These are phyloP conservation scores for Diaporthe eres DNA, from an alignment of 2,329 filamentous ascomycete genomes.

Conservation along the genomic window DNA sequence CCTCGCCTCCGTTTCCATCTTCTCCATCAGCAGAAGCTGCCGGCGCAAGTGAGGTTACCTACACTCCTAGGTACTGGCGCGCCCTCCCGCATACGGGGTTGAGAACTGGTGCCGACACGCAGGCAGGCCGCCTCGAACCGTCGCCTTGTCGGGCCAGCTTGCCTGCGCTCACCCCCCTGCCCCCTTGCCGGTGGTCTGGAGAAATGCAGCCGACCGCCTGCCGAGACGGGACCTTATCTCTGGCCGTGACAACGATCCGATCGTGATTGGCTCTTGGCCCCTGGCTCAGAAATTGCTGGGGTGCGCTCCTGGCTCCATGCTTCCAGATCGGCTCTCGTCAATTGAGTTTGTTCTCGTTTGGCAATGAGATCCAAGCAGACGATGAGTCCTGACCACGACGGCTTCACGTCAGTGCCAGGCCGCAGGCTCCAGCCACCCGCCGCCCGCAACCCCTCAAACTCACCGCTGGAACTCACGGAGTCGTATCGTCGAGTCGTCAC, in stretches of 20 bases:
- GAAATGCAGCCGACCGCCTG: slow-evolving; percentile 17
- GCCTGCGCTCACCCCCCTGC: neutral
- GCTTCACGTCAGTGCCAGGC: neutral
- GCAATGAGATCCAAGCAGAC: slow-evolving; percentile 24
- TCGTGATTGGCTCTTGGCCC: slow-evolving; percentile 23
- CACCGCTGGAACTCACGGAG: slow-evolving; percentile 16
- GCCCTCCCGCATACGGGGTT: neutral
- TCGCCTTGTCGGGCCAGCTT: slow-evolving; percentile 10
- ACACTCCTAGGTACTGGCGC: too few species aligned
- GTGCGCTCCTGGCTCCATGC: slow-evolving; percentile 23
- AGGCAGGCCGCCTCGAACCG: neutral
- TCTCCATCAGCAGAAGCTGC: neutral
- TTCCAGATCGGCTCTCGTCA: slow-evolving; percentile 21
- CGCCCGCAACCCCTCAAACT: slow-evolving; percentile 8
- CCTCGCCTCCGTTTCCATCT: neutral
- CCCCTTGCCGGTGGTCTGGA: slow-evolving; percentile 18
- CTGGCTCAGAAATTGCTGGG: slow-evolving; percentile 13
- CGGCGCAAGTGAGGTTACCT: neutral
- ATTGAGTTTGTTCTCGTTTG: slow-evolving; percentile 33
- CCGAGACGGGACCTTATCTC: slow-evolving; percentile 36
- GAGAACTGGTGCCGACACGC: neutral
- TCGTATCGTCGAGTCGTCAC: slow-evolving; percentile 19
- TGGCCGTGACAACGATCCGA: slow-evolving; percentile 9
- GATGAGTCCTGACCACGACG: slow-evolving; percentile 9
- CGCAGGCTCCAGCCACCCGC: neutral